These are phyloP conservation scores for Polygonum aviculare DNA, from an alignment of 148 eudicot genomes.

Conservation along the genomic window DNA sequence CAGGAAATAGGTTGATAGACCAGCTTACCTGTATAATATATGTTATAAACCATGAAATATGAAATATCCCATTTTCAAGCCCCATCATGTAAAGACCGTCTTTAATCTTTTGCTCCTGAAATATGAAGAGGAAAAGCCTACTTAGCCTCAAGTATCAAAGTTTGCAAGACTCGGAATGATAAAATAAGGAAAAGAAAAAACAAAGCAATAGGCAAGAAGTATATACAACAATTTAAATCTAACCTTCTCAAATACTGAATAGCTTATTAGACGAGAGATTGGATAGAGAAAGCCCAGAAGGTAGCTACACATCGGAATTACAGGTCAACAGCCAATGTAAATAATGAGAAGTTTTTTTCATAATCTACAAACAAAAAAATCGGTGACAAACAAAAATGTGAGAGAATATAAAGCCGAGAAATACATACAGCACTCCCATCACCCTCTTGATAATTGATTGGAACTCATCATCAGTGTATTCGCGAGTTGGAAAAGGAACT, in stretches of 20 bases:
- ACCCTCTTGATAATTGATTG: constrained; percentile 86
- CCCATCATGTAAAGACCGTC: constrained; percentile 99
- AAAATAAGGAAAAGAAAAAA: not conserved
- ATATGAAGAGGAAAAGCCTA: constrained; percentile 14
- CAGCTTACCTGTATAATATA: constrained; percentile 68
- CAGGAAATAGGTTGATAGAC: not conserved
- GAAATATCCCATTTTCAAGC: constrained; percentile 70
- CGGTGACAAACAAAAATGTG: not conserved
- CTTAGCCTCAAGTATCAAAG: not conserved
- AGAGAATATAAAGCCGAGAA: constrained; percentile 9
- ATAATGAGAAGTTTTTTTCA: not conserved
- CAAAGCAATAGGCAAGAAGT: not conserved
- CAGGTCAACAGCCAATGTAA: constrained; percentile 13
- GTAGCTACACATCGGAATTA: constrained; percentile 45
- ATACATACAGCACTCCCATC: constrained; percentile 96
- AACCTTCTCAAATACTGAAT: constrained; percentile 92
- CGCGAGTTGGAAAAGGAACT: constrained; percentile 93
- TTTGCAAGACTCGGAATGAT: not conserved
- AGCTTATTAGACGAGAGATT: constrained; percentile 88
- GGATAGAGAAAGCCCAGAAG: constrained; percentile 96
- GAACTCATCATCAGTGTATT: constrained; percentile 97
- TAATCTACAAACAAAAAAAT: not conserved
- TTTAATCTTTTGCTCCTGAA: constrained; percentile 91
- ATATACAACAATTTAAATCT: not conserved
- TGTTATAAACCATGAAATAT: constrained; percentile 88